Percentiles rank a stretch among this genome's conserved stretches.
Conservation (phyloP, 2,329 filamentous ascomycete genomes). For the Tolypocladium inflatum region DNA sequence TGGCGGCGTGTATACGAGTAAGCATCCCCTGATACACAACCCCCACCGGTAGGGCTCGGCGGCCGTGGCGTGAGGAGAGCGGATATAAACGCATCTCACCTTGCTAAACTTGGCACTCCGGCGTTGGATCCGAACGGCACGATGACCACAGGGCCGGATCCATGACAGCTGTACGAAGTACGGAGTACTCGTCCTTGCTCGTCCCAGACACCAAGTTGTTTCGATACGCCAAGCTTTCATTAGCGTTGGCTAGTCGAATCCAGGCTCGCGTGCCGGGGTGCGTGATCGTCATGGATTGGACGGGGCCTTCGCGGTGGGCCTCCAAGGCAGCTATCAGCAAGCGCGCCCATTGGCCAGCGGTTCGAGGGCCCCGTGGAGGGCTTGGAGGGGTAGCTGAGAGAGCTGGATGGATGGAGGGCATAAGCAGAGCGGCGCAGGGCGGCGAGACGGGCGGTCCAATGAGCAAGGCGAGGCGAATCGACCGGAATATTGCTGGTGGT, state of each 20-base stretch:
- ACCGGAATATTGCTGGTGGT: neutral
- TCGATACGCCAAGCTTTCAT: conserved; percentile 2
- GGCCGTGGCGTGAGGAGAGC: neutral
- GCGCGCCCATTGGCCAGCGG: neutral
- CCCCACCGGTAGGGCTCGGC: neutral
- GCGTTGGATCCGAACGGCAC: neutral
- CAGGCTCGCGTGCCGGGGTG: neutral
- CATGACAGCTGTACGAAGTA: neutral
- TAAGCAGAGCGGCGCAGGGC: neutral
- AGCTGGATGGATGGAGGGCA: neutral
- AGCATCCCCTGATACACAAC: neutral
- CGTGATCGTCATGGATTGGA: neutral
- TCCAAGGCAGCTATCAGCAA: neutral
- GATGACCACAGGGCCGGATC: neutral
- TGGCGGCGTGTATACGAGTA: neutral
- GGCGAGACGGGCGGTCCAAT: neutral
- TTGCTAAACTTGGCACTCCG: too few species aligned
- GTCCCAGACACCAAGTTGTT: neutral
- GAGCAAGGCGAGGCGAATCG: neutral
- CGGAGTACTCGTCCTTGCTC: too few species aligned
- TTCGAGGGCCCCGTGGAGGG: neutral
- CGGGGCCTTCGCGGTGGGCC: neutral
- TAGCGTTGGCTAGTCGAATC: neutral
- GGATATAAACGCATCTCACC: neutral
- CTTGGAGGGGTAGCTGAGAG: neutral